Evolutionary conservation across 805 yeast species (phyloP), one percentile per base, ranked within the genome.

Genomic region (Metschnikowia vanudenii): DNA sequence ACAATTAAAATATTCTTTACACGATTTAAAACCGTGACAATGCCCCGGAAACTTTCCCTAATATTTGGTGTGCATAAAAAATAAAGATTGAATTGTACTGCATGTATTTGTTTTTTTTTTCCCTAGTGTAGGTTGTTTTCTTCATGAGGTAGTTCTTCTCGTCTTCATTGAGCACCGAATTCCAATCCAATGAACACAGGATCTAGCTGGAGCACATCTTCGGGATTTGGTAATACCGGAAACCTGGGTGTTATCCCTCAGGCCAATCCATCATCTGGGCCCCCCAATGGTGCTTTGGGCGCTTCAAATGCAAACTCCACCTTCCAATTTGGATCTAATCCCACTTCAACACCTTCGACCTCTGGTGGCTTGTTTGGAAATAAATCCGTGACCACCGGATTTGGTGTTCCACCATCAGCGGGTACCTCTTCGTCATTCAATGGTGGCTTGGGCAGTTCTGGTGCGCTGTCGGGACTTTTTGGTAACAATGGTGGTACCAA

Each of bases 121-220:
- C 9, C 13, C 16, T 26, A 17, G 32, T 9, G 13, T 33, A 5
- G 30, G 17, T 26, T 26, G 38, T 26, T 41, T 41, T 34, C 40
- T 29, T 29, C 45, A 42, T 30, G 16, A n/a, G 18, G 18, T 26
- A 3, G n/a, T 14, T 24, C 20, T 12, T 3, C 32, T 16, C 40
- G 19, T 10, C 31, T 13, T 37, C 32, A 12, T 26, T 26, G 12
- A 24, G 7, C 26, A 16, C 29, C 39, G 20, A 29, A 36, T 29
- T 16, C 22, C 30, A 36, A 16, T 26, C 17, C 34, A 37, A 50
- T 52, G 54, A 52, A 43, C 37, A 24, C 48, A 18, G 54, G 55
- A 39, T 37, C 51, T 9, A 48, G 50, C 31, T 50, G 56, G 56
- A 43, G 44, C 39, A 48, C 33, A 34, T 51, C 56, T 14, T 42